Base-by-base conservation (phyloP, 2,329 filamentous ascomycete genomes). In the Chrysoporthe puriensis region DNA sequence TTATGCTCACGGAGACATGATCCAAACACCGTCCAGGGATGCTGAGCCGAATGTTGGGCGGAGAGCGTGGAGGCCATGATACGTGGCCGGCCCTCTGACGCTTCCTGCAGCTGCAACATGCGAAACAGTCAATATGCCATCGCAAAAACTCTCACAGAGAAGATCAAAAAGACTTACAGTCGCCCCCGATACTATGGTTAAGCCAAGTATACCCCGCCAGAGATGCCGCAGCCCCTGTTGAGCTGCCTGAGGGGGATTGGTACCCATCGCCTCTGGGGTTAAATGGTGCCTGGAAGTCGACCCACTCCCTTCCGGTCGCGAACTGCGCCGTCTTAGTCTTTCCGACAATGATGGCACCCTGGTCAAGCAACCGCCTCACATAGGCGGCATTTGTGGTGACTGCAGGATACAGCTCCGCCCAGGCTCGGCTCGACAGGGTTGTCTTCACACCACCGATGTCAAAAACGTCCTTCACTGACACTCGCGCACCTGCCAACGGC, bases 401-500 rank as follows among this genome's bases (percentile, higher is more conserved):
- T 2, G 80, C 73, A 1, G 80, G 77, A 64, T 88, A 85, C 2
- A 90, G 75, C 44, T 83, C 77, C 32, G 82, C 83, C 80, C 85
- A 91, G 1, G 87, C 84, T 43, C 85, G 79, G 65, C 87, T 90
- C 0, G 88, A 89, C 43, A 85, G 80, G 1, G 81, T 81, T 0
- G 86, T 89, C 14, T 81, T 81, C 0, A 89, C 75, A 1, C 89
- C 89, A n/a, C 74, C 70, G 0, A 82, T 66, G 3, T 76, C 73
- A 44, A 76, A 70, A 3, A 73, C 70, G 46, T 82, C 80, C 21
- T 75, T 74, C 13, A 82, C 68, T 32, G 78, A 72, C 4, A 81
- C 66, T 4, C 80, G 79, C 18, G 75, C 66, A 18, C 80, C 80
- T 16, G 75, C 79, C 8, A 82, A 72, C 0, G 79, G 80, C 43